Conservation (phyloP, 345 rosid genomes). For the Brassica rapa region DNA sequence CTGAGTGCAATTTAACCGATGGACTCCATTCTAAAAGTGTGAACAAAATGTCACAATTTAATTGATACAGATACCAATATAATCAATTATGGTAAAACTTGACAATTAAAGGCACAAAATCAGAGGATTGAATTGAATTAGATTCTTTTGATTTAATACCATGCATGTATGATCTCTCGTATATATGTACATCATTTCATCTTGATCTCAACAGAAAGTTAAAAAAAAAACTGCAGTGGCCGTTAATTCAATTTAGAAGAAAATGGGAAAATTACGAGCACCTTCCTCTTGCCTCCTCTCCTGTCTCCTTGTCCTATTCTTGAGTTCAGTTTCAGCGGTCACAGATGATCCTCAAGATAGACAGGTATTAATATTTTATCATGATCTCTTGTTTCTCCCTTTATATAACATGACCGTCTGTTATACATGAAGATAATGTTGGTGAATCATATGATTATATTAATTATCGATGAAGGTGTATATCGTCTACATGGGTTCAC, state of each 20-base stretch:
- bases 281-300: constrained; percentile 25
- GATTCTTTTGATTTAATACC: constrained; percentile 17
- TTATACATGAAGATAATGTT: background rate
- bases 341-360: constrained; percentile 10
- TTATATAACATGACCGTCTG: background rate
- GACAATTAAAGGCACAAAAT: constrained; percentile 20
- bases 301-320: constrained; percentile 8
- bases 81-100: background rate
- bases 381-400: background rate
- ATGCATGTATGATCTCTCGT: constrained; percentile 21
- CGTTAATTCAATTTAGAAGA: background rate
- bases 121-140: constrained; percentile 4
- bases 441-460: background rate
- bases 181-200: constrained; percentile 7
- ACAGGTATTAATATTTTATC: background rate
- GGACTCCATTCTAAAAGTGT: background rate
- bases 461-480: background rate
- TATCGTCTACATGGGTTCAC: constrained; percentile 30
- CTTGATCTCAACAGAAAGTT: background rate
- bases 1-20: background rate
- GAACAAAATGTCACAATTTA: background rate
- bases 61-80: constrained; percentile 3
- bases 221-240: background rate
- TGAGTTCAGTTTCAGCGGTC: constrained; percentile 17
- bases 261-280: constrained; percentile 16